Conservation (phyloP, 805 yeast genomes). For the Candida jianshihensis region DNA sequence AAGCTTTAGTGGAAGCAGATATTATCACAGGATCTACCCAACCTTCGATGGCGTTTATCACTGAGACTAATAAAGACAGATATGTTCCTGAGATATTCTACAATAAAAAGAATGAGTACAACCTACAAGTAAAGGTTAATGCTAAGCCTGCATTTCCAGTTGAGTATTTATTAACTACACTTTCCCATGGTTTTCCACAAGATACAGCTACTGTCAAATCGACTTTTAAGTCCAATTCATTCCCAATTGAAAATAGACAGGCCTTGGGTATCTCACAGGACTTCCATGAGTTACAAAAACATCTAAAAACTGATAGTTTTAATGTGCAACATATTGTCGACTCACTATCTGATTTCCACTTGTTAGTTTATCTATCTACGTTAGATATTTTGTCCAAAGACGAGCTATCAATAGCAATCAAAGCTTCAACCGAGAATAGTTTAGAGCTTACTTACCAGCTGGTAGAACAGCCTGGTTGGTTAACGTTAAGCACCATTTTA, state of each 20-base stretch:
- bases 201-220: constrained; percentile 32
- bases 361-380: constrained; percentile 50
- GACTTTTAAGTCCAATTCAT: constrained; percentile 39
- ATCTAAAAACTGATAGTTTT: constrained; percentile 32
- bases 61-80: constrained; percentile 61
- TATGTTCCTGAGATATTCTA: constrained; percentile 95
- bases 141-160: constrained; percentile 92
- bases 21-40: constrained; percentile 83
- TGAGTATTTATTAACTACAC: constrained; percentile 79
- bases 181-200: constrained; percentile 90
- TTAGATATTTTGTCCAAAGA: constrained; percentile 49
- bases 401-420: constrained; percentile 46
- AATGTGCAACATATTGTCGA: constrained; percentile 25
- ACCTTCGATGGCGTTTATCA: constrained; percentile 79
- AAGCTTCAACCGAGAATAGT: constrained; percentile 37
- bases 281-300: constrained; percentile 43
- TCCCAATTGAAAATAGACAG: constrained; percentile 77
- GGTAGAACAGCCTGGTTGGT: constrained; percentile 71
- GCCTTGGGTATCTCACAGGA: constrained; percentile 72
- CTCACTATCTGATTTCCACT: constrained; percentile 66
- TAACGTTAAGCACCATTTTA: constrained; percentile 58
- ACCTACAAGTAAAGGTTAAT: constrained; percentile 75
- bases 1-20: constrained; percentile 81
- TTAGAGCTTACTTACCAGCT: constrained; percentile 42
- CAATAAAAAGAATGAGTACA: constrained; percentile 80